These are phyloP conservation scores for Phytophthora parvispora DNA, from an alignment of 352 stramenopile genomes.

Conservation along the genomic window DNA sequence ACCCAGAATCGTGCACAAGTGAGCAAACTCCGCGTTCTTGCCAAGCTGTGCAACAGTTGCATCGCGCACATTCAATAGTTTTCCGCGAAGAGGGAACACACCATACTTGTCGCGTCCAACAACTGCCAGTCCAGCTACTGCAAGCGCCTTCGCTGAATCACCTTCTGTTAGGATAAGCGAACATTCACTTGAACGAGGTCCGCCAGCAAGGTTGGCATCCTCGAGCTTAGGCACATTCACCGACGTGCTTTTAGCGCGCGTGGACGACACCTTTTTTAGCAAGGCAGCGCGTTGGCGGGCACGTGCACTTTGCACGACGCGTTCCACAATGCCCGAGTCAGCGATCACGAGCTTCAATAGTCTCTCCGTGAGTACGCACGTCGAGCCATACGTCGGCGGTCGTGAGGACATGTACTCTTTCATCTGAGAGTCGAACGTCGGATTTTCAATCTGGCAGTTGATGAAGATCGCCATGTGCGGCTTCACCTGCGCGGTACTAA, in stretches of 20 bases:
- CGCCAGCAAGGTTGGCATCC: constrained; percentile 98
- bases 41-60: constrained; percentile 86
- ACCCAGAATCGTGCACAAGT: constrained; percentile 98
- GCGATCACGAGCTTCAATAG: constrained; percentile 96
- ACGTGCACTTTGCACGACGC: constrained; percentile 92
- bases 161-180: constrained; percentile 99
- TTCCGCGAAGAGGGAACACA: constrained; percentile 99
- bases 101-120: constrained; percentile 99
- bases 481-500: constrained; percentile 97
- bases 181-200: constrained; percentile 91
- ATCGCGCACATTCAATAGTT: constrained; percentile 94
- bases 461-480: constrained; percentile 99
- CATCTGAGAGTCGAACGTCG: constrained; percentile 99
- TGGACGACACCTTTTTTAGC: constrained; percentile 90
- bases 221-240: constrained; percentile 99
- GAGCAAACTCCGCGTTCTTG: constrained; percentile 96
- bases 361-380: constrained; percentile 94
- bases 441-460: constrained; percentile 99
- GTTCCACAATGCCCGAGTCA: constrained; percentile 97
- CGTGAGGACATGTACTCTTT: constrained; percentile 99
- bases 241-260: constrained; percentile 67
- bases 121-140: constrained; percentile 98
- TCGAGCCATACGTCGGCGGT: constrained; percentile 88
- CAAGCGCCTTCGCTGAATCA: constrained; percentile 99
- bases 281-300: constrained; percentile 96